These are phyloP conservation scores for Pterocarpus macrocarpus DNA, from an alignment of 306 rosid species.

Conservation along the genomic window DNA sequence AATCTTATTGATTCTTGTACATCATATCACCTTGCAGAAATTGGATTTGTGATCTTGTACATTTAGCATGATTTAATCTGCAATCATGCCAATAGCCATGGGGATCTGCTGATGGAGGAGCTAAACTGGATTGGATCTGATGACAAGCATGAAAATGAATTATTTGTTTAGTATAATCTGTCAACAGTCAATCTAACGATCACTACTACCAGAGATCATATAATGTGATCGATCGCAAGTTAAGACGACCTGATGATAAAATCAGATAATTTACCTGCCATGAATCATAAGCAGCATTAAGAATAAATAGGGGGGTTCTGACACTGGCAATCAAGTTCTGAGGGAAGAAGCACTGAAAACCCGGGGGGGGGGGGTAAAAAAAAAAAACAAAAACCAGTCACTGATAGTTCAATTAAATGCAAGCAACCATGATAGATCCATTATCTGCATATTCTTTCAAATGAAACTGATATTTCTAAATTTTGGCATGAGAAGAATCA, in stretches of 20 bases:
- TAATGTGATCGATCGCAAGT: neutral
- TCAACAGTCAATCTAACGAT: slow-evolving; percentile 27
- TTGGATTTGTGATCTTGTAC: slow-evolving; percentile 71
- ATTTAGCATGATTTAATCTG: slow-evolving; percentile 81
- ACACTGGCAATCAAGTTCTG: slow-evolving; percentile 77
- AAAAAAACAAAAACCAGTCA: neutral
- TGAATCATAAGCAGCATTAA: slow-evolving; percentile 93
- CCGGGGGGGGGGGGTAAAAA: neutral
- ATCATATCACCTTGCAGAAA: slow-evolving; percentile 75
- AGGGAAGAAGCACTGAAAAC: slow-evolving; percentile 92
- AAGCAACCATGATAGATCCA: neutral
- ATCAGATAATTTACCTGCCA: slow-evolving; percentile 81
- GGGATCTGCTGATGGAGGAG: slow-evolving; percentile 95
- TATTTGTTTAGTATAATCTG: slow-evolving; percentile 3
- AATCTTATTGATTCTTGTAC: slow-evolving; percentile 1
- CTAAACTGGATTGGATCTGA: slow-evolving; percentile 90
- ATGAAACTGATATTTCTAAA: slow-evolving; percentile 21
- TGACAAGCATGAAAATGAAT: slow-evolving; percentile 33
- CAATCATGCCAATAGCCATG: slow-evolving; percentile 87
- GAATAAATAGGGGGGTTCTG: slow-evolving; percentile 85
- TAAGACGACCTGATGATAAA: slow-evolving; percentile 13
- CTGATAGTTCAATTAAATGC: slow-evolving; percentile 40
- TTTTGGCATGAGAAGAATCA: neutral
- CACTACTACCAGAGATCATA: neutral
- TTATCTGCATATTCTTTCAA: slow-evolving; percentile 36